Conservation (phyloP, 1,139 yeast species). For the Blastobotrys ciferrii region DNA sequence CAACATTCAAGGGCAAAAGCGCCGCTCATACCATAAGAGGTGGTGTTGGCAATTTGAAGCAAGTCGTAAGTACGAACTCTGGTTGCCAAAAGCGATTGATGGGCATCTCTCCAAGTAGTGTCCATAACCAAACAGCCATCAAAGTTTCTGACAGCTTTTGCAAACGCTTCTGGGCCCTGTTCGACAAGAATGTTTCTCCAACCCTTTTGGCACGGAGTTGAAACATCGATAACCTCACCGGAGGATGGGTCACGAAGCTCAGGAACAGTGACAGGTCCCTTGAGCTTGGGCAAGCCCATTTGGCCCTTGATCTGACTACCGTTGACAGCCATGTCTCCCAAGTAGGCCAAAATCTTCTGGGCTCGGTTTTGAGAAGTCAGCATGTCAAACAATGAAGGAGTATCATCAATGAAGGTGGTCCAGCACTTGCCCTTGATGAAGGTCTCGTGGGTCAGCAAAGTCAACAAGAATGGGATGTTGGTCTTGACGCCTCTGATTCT, state of each 20-base stretch:
- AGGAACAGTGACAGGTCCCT: slow-evolving; percentile 74
- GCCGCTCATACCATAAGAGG: slow-evolving; percentile 85
- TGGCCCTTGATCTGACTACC: slow-evolving; percentile 96
- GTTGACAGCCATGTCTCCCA: slow-evolving; percentile 91
- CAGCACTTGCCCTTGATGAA: slow-evolving; percentile 87
- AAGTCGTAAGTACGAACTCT: slow-evolving; percentile 94
- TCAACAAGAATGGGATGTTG: slow-evolving; percentile 91
- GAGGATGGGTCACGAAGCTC: slow-evolving; percentile 57
- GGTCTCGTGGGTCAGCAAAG: slow-evolving; percentile 89
- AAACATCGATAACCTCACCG: slow-evolving; percentile 55
- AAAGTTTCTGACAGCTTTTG: slow-evolving; percentile 77
- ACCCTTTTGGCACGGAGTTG: slow-evolving; percentile 64
- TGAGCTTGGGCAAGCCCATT: slow-evolving; percentile 82
- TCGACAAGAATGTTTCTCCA: slow-evolving; percentile 87
- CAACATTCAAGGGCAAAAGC: slow-evolving; percentile 97
- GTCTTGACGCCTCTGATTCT: slow-evolving; percentile 99
- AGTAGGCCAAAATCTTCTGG: slow-evolving; percentile 80
- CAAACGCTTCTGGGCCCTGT: slow-evolving; percentile 86
- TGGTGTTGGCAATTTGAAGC: slow-evolving; percentile 86
- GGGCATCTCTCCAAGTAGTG: slow-evolving; percentile 99
- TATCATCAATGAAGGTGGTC: slow-evolving; percentile 98
- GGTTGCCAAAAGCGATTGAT: slow-evolving; percentile 96
- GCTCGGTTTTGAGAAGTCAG: slow-evolving; percentile 95
- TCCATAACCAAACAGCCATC: slow-evolving; percentile 93
- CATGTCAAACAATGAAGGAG: slow-evolving; percentile 95